Conservation (phyloP, 139 green algal species). For the Chlorella sp. region DNA sequence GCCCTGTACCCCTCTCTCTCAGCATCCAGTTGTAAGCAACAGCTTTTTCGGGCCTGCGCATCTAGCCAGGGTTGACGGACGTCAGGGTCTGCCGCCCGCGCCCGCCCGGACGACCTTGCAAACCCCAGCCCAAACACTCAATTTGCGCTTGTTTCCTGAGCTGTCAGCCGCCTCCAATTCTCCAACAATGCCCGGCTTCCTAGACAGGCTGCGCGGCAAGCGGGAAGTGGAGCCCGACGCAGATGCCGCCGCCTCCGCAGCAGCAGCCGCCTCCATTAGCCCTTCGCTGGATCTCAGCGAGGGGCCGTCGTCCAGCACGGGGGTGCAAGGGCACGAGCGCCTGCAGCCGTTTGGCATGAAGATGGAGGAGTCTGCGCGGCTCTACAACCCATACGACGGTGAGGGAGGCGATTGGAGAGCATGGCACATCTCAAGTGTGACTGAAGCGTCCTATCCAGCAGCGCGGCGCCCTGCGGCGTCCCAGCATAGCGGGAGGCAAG, state of each 20-base stretch:
- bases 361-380: conserved; percentile 4
- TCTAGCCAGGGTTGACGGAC: not conserved
- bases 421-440: not conserved
- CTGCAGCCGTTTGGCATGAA: conserved; percentile 10
- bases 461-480: not conserved
- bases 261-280: conserved; percentile 24
- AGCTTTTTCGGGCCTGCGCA: not conserved
- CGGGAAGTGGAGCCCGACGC: not conserved
- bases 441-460: not conserved
- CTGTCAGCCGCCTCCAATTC: not conserved
- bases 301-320: not conserved
- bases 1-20: not conserved
- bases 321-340: not conserved
- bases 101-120: not conserved
- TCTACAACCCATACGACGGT: conserved; percentile 76
- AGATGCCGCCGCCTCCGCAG: conserved; percentile 3
- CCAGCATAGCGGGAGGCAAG: not conserved
- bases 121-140: too few relatives aligned
- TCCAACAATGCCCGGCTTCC: conserved; percentile 18
- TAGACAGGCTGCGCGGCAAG: conserved; percentile 33
- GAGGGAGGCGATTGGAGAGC: not conserved
- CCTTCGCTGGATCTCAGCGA: conserved; percentile 37
- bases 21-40: not conserved
- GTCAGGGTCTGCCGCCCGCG: not conserved
- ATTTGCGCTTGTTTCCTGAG: not conserved